Evolutionary conservation across 345 rosid species (phyloP).

Genomic region (Lepidium africanum): DNA sequence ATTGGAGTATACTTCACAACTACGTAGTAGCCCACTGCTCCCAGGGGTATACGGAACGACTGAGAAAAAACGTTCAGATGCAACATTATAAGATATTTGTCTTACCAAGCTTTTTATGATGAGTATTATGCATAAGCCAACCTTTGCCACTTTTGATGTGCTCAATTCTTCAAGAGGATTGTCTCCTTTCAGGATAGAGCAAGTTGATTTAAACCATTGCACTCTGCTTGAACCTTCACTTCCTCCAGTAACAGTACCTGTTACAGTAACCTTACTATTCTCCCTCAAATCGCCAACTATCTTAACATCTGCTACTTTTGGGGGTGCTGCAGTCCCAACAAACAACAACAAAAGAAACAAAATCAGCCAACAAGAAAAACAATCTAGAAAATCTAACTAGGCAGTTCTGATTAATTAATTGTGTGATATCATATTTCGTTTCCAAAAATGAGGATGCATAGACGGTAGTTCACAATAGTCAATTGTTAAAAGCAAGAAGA

Average conservation of each 20-base stretch:
- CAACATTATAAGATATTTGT: slow-evolving; percentile 1
- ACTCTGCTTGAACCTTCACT: slow-evolving; percentile 92
- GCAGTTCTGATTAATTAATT: background rate
- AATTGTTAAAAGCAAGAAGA: background rate
- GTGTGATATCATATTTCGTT: background rate
- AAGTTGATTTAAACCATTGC: slow-evolving; percentile 83
- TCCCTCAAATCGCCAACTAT: slow-evolving; percentile 83
- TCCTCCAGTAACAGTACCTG: slow-evolving; percentile 81
- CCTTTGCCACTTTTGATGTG: slow-evolving; percentile 88
- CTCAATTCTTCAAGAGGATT: slow-evolving; percentile 75
- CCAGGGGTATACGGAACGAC: slow-evolving; percentile 93
- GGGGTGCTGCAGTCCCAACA: slow-evolving; percentile 64
- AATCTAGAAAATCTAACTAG: slow-evolving; percentile 1
- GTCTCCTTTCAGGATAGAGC: slow-evolving; percentile 44
- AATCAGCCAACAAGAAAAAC: slow-evolving; percentile 7
- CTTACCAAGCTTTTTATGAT: background rate
- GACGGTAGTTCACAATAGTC: background rate
- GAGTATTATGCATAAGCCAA: slow-evolving; percentile 16
- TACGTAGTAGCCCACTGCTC: slow-evolving; percentile 79
- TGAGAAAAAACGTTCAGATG: slow-evolving; percentile 25
- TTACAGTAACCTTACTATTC: slow-evolving; percentile 77
- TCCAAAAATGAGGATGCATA: slow-evolving; percentile 2
- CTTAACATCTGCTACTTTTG: slow-evolving; percentile 78
- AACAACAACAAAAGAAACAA: background rate
- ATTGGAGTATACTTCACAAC: slow-evolving; percentile 89